These are phyloP conservation scores for Aspergillus floridensis DNA, from an alignment of 2,329 filamentous ascomycete genomes.

Conservation along the genomic window DNA sequence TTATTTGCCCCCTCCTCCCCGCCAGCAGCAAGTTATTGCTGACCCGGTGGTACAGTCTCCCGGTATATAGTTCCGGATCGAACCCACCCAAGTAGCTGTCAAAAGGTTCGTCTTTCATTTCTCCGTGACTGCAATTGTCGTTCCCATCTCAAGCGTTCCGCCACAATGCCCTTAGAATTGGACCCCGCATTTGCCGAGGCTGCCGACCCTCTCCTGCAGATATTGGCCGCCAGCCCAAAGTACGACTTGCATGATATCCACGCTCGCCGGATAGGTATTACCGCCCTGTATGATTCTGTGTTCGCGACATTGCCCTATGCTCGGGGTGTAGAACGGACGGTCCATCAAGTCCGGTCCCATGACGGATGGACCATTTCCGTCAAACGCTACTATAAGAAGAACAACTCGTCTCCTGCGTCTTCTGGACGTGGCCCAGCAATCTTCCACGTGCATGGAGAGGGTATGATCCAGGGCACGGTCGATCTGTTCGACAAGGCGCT, in stretches of 20 bases:
- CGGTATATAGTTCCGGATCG: not conserved
- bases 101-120: no score
- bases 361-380: not conserved
- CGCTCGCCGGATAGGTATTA: not conserved
- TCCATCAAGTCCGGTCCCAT: not conserved
- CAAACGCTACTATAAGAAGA: not conserved
- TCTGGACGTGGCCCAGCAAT: not conserved
- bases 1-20: not conserved
- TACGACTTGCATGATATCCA: not conserved
- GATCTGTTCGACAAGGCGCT: not conserved
- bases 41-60: no score
- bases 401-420: not conserved
- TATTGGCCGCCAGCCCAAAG: not conserved
- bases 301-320: not conserved
- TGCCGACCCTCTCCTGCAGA: not conserved
- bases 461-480: not conserved
- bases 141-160: not conserved
- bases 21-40: not conserved
- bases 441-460: not conserved
- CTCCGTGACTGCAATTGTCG: no score
- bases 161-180: not conserved
- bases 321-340: not conserved
- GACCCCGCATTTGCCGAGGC: not conserved
- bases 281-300: not conserved
- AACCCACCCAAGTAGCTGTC: not conserved